Base-by-base conservation (phyloP, 2,329 filamentous ascomycete genomes). In the Thielaviopsis ethacetica region DNA sequence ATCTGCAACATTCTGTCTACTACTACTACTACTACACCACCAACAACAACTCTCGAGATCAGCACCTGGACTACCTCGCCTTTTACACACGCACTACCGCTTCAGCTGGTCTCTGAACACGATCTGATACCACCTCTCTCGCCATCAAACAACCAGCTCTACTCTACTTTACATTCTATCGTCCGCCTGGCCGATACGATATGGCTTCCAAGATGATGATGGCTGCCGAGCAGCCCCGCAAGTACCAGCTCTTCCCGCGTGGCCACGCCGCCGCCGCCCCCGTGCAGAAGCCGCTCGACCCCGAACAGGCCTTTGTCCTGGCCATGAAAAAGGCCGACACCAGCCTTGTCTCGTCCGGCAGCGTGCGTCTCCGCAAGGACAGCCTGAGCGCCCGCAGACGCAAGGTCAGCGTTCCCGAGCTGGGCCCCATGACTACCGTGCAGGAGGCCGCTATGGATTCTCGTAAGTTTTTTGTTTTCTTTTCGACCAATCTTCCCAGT, bases 391-490 rank as follows among this genome's bases (percentile, higher is more conserved):
- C 70, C 55, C 73, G 81, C 62, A 75, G 82, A 64, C 77, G 82
- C 63, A 86, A 86, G 66, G 72, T 80, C 64, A 84, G 79, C 68
- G 77, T 83, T 15, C 78, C 81, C 10, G 83, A 86, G 62, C 68
- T 84, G 54, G 82, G 80, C 1, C 81, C 80, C 38, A 83, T 85
- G 82, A 84, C 82, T 5, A 85, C 82, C 1, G 82, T 85, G 15
- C 81, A 85, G 63, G 83, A 85, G 66, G 70, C 77, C 54, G 69
- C 80, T 56, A 85, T 86, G 81, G 83, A 86, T 69, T 86, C 83
- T 65, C 83, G 83, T 86, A 73, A 72, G 83, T 53, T 22, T 19
- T 19, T 6, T 54, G 5, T 49, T 10, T 13, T 44, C 4, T 49
- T 56, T 27, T 53, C 19, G 19, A 13, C 51, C 59, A 56, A 58